These are phyloP conservation scores for Chaetothyriales sp. DNA, from an alignment of 2,329 filamentous ascomycete genomes.

Conservation along the genomic window DNA sequence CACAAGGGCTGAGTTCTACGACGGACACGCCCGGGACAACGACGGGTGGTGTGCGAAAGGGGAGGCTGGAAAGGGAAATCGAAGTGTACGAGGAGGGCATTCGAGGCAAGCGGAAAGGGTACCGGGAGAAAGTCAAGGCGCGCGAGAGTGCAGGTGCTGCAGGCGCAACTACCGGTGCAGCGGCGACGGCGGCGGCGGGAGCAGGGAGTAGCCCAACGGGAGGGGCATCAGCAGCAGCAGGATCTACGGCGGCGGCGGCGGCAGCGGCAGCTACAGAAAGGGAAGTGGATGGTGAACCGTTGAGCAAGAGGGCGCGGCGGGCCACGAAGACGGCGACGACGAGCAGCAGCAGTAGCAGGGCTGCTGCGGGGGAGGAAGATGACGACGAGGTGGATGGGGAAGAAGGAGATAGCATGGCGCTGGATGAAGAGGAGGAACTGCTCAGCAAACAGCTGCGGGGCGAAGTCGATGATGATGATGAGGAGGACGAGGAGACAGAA, in stretches of 20 bases:
- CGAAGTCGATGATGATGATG: slow-evolving; percentile 10
- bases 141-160: slow-evolving; percentile 33
- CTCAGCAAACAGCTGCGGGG: slow-evolving; percentile 18
- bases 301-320: slow-evolving; percentile 8
- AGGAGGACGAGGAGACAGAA: slow-evolving; percentile 12
- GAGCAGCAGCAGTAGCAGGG: slow-evolving; percentile 15
- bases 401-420: slow-evolving; percentile 14
- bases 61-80: slow-evolving; percentile 44
- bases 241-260: too few species aligned
- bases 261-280: slow-evolving; percentile 11
- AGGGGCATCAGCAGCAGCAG: too few species aligned
- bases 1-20: too few species aligned
- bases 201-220: too few species aligned
- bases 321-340: slow-evolving; percentile 8
- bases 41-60: background rate
- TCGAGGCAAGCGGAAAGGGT: slow-evolving; percentile 23
- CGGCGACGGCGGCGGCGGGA: slow-evolving; percentile 6
- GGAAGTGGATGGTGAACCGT: background rate
- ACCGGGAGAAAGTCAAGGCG: slow-evolving; percentile 28
- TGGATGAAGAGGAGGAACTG: slow-evolving; percentile 18
- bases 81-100: slow-evolving; percentile 29
- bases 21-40: background rate
- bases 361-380: slow-evolving; percentile 10
- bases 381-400: slow-evolving; percentile 15
- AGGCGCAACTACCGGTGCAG: slow-evolving; percentile 33